A percentile compares a stretch with the other conserved stretches of the same genome.
phyloP scores from a whole-genome alignment of 2,329 filamentous ascomycete species.

The Colletotrichum scovillei region DNA sequence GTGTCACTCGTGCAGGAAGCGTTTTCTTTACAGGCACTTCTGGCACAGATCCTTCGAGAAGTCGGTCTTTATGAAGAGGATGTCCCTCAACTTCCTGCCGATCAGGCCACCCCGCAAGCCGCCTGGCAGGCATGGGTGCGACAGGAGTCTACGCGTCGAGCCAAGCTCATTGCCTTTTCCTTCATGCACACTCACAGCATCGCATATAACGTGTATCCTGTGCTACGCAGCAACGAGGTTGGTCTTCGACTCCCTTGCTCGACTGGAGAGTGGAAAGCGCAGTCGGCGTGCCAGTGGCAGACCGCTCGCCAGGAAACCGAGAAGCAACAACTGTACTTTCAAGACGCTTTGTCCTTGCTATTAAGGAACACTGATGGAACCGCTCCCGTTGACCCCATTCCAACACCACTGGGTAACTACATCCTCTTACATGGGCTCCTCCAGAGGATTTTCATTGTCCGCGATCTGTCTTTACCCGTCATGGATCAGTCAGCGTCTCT shows the following conservation, averaged over 20 bases:
- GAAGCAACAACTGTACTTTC: constrained; percentile 49
- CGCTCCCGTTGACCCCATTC: constrained; percentile 46
- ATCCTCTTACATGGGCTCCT: constrained; percentile 50
- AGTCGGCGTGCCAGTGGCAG: constrained; percentile 44
- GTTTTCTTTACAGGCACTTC: constrained; percentile 46
- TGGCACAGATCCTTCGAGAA: constrained; percentile 48
- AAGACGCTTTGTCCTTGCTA: constrained; percentile 48
- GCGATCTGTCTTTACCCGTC: constrained; percentile 49
- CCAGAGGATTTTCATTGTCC: constrained; percentile 51
- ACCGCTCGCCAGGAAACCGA: constrained; percentile 40
- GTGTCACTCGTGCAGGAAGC: constrained; percentile 47
- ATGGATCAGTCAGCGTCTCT: constrained; percentile 45
- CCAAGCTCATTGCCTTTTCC: constrained; percentile 51
- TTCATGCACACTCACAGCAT: constrained; percentile 52
- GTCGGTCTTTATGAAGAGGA: constrained; percentile 46
- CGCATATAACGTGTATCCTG: constrained; percentile 51
- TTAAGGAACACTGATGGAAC: constrained; percentile 43
- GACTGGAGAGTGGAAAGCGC: constrained; percentile 51
- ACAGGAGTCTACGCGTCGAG: constrained; percentile 46
- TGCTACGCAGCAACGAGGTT: constrained; percentile 49
- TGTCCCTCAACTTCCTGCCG: background rate
- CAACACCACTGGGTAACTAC: constrained; percentile 51
- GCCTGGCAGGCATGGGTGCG: constrained; percentile 46
- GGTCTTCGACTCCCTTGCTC: constrained; percentile 48
- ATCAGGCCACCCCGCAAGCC: constrained; percentile 25